phyloP scores from a whole-genome alignment of 306 rosid species.

The Casuarina glauca region DNA sequence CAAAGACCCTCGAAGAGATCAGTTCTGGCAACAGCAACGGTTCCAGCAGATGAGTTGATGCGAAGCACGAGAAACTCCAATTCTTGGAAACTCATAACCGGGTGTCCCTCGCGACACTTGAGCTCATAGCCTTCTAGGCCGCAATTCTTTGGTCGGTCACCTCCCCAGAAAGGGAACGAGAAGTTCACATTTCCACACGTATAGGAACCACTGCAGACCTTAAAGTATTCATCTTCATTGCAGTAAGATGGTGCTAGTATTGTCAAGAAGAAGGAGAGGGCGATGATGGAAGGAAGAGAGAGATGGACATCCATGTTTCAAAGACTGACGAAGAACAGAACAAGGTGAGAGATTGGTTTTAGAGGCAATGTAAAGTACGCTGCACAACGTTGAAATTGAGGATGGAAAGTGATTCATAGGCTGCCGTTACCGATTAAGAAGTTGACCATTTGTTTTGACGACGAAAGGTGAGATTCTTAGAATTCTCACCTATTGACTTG shows the following conservation, averaged over 20 bases:
- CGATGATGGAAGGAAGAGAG: not conserved
- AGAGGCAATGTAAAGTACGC: too few species aligned
- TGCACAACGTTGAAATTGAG: too few species aligned
- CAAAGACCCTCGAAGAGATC: slow-evolving; percentile 38
- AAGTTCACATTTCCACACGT: slow-evolving; percentile 39
- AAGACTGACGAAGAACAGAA: not conserved
- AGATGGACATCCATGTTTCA: not conserved
- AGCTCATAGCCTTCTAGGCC: slow-evolving; percentile 41
- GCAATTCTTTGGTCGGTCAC: slow-evolving; percentile 24
- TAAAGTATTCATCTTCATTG: slow-evolving; percentile 19
- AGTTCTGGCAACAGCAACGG: slow-evolving; percentile 31
- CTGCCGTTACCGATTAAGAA: too few species aligned
- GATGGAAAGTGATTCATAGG: not conserved
- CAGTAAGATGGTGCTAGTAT: slow-evolving; percentile 17
- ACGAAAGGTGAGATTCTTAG: too few species aligned
- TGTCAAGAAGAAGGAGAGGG: slow-evolving; percentile 27
- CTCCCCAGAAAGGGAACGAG: slow-evolving; percentile 49
- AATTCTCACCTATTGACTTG: too few species aligned
- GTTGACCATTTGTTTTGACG: too few species aligned
- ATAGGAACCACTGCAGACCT: slow-evolving; percentile 33
- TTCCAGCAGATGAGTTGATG: not conserved
- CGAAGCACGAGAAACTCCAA: slow-evolving; percentile 29
- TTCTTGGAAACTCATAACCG: slow-evolving; percentile 21
- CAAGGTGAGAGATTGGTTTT: not conserved
- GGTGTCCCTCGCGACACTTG: slow-evolving; percentile 23